Conservation (phyloP, 345 rosid species). For the Camelina sativa region DNA sequence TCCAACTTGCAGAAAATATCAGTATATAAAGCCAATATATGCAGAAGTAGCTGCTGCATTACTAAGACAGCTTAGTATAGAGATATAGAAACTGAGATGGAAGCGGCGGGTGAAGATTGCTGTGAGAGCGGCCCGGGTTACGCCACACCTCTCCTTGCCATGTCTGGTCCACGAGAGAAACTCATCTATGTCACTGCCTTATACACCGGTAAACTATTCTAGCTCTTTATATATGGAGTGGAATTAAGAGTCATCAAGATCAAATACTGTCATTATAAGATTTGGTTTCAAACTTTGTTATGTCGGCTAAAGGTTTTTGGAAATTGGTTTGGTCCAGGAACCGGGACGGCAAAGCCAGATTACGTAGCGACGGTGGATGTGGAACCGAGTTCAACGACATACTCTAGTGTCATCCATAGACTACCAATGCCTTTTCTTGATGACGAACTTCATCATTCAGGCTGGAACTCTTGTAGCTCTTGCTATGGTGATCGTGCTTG, state of each 20-base stretch:
- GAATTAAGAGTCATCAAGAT: not conserved
- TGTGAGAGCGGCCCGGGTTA: constrained; percentile 79
- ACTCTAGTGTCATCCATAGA: constrained; percentile 75
- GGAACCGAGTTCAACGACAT: constrained; percentile 71
- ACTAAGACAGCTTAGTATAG: not conserved
- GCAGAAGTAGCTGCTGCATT: too few relatives aligned
- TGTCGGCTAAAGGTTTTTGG: not conserved
- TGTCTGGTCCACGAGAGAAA: constrained; percentile 78
- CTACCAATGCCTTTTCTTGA: constrained; percentile 68
- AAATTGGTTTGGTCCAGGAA: constrained; percentile 49
- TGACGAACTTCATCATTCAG: constrained; percentile 88
- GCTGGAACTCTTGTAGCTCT: constrained; percentile 93
- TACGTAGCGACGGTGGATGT: constrained; percentile 79
- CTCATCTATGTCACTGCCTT: constrained; percentile 82
- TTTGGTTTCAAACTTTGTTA: too few relatives aligned
- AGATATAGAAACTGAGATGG: constrained; percentile 1
- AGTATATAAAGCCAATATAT: not conserved
- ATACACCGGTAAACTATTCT: constrained; percentile 57
- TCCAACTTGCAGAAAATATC: not conserved
- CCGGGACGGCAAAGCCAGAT: constrained; percentile 75
- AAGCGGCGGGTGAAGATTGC: constrained; percentile 42
- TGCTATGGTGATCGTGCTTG: constrained; percentile 80
- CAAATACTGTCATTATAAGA: not conserved
- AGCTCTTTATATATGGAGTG: not conserved
- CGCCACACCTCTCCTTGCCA: constrained; percentile 78